Evolutionary conservation across 768 basidiomycete species (phyloP), one percentile per base, ranked within the genome.

Genomic region (Termitomyces eurrhizus): DNA sequence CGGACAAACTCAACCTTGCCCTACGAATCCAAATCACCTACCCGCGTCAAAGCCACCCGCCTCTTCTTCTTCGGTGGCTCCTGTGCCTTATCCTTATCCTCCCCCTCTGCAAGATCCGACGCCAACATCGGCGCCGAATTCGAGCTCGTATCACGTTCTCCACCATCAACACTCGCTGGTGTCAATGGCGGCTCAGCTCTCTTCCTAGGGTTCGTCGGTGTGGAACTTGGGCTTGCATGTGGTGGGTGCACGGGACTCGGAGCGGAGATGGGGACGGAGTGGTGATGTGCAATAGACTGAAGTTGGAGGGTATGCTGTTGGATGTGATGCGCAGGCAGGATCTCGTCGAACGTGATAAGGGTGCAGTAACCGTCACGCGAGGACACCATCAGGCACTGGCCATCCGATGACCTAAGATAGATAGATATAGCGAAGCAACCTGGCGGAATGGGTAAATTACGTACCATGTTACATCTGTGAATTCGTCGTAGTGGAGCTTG

Each of bases 351-450:
- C 24, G 92, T 83, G 66, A 97, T 82, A 59, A 98, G 83, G 0
- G 96, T 97, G 77, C 97, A 98, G 74, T 98, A 99, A 0, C 97
- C 97, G 70, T 99, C 97, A 32, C 94, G 86, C 1, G 94, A 92
- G 1, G 95, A 90, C 32, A 98, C 84, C 52, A 98, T 84, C 18
- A 99, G 82, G 45, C 91, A 86, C 72, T 97, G 93, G 4, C 97
- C 97, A 67, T 98, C 97, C 1, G 94, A 87, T 1, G 96, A 96
- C 96, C 96, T 98, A 42, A 33, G 33, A 61, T 33, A 6, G n/a
- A 59, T 48, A 46, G 42, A 13, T 41, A 41, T 8, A 35, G 26
- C 16, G 8, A 37, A 29, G 67, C 24, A 29, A 36, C 32, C 36
- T 11, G 44, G 36, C 59, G 33, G 18, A 36, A 45, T n/a, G 16